phyloP scores from a whole-genome alignment of 2,329 filamentous ascomycete genomes.

The Alternaria ventricosa region DNA sequence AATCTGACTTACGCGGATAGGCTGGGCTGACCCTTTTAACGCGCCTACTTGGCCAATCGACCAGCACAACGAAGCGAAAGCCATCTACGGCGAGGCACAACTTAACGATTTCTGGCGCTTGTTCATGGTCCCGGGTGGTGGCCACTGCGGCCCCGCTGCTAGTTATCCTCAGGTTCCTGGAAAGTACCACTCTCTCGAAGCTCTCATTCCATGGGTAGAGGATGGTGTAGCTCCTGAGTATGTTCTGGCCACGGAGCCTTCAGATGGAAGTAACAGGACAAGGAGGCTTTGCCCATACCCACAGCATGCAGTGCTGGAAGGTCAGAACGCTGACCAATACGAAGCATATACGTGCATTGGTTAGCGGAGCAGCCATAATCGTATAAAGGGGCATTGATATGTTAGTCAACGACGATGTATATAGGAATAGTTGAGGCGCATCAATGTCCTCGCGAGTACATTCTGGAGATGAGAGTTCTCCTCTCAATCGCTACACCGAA shows the following conservation, averaged over 20 bases:
- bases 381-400: not conserved
- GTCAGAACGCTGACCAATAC: not conserved
- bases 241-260: not conserved
- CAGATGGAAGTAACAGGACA: not conserved
- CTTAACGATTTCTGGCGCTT: not conserved
- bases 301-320: not conserved
- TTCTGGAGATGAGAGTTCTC: not conserved
- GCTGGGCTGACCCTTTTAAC: not conserved
- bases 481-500: not conserved
- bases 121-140: not conserved
- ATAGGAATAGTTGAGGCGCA: too few species aligned
- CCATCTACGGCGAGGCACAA: not conserved
- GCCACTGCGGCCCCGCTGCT: not conserved
- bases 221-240: not conserved
- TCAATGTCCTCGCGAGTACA: not conserved
- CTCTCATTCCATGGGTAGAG: not conserved
- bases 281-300: not conserved
- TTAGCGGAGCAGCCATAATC: not conserved
- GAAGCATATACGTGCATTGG: not conserved
- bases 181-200: not conserved
- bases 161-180: not conserved
- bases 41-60: not conserved
- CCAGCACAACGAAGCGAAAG: not conserved
- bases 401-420: too few species aligned
- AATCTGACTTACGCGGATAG: not conserved